Percentiles rank a stretch among this genome's conserved stretches.
Evolutionary conservation across 345 rosid genomes (phyloP).

Genomic region (Sisymbrium irio): DNA sequence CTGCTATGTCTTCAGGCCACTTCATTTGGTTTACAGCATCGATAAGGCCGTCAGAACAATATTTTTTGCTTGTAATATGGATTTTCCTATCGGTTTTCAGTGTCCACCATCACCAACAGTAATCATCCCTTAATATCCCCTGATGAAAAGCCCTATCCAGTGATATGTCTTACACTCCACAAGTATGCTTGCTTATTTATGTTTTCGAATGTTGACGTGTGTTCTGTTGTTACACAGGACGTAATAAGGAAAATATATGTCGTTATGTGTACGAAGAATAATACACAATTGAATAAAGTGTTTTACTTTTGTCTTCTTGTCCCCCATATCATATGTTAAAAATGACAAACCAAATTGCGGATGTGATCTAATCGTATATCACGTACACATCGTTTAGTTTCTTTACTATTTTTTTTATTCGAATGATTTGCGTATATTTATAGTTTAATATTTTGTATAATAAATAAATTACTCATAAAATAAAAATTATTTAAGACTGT

Average conservation of each 20-base stretch:
- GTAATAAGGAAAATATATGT: constrained; percentile 8
- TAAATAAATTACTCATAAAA: no score
- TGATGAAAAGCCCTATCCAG: neutral
- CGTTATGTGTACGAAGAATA: neutral
- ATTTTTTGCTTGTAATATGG: constrained; percentile 27
- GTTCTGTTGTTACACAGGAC: neutral
- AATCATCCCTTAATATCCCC: neutral
- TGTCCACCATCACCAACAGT: constrained; percentile 25
- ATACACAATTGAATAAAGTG: neutral
- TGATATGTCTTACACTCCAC: neutral
- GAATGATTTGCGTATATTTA: no score
- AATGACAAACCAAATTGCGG: neutral
- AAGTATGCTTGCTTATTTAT: neutral
- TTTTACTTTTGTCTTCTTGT: neutral
- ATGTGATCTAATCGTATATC: neutral
- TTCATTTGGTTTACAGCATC: constrained; percentile 13
- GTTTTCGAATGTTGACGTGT: neutral
- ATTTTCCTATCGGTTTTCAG: constrained; percentile 31
- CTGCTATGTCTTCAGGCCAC: constrained; percentile 23
- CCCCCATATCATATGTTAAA: neutral
- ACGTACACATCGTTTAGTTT: neutral
- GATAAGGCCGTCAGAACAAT: constrained; percentile 18
- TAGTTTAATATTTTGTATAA: no score
- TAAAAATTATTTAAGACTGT: no score
- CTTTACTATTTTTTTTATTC: no score